Evolutionary conservation across 257 asterid genomes (phyloP), one percentile per base, ranked within the genome.

Genomic region (Cinchona pubescens): DNA sequence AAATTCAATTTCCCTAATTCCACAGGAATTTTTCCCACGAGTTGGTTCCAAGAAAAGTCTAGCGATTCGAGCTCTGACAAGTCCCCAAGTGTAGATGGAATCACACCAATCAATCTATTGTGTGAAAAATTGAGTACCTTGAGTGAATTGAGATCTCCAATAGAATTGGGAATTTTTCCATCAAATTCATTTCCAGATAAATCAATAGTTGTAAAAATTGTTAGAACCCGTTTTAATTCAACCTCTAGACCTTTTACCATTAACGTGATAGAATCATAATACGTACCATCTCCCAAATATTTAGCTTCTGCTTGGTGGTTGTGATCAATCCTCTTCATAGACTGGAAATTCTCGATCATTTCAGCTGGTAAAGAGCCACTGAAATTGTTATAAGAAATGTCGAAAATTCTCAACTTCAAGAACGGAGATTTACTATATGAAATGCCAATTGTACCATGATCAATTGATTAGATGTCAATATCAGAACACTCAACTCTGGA

Each of bases 11-110:
- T 60, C 7, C 35, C 29, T 7, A 86, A 58, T 9, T 81, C 53
- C 38, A 15, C 8, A 0, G 89, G 87, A n/a, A 85, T 83, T 45
- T 25, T 61, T 32, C 89, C 87, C 0, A 1, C 32, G 13, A 81
- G 49, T 42, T 79, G 73, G 55, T 81, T 83, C 12, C 15, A 40
- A 35, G 76, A 12, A 38, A 79, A 49, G 27, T 75, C 79, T 12
- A 79, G 9, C 35, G 83, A 73, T 51, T 79, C 79, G 2, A 79
- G 69, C 0, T 10, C 30, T 11, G 37, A 38, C 37, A 55, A 25
- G 5, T 29, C 64, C 13, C 63, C 79, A 9, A 75, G 25, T 38
- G 38, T n/a, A 0, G 73, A 0, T 16, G 77, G 83, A 4, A 79
- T 30, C 8, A 0, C 1, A 13, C 83, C 83, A 38, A 13, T 25